Percentiles rank a stretch among this genome's conserved stretches.
These are phyloP conservation scores for Suillus lakei DNA, from an alignment of 768 basidiomycete species.

Conservation along the genomic window DNA sequence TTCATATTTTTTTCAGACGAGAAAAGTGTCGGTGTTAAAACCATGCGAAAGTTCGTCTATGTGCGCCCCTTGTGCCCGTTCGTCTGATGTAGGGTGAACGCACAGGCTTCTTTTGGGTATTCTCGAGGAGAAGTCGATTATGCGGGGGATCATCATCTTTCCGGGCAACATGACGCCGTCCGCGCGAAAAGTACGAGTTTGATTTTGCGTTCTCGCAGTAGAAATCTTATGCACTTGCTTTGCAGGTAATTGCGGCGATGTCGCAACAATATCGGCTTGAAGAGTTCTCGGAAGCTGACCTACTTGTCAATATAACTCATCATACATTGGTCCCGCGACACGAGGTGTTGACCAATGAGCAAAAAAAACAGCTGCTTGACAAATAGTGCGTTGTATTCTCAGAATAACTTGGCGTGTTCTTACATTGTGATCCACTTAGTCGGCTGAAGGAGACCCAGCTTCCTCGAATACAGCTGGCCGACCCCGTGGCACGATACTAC, in stretches of 20 bases:
- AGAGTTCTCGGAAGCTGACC: constrained; percentile 96
- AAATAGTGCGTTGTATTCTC: constrained; percentile 79
- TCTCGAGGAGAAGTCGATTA: constrained; percentile 89
- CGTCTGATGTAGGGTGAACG: constrained; percentile 6
- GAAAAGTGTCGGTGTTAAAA: constrained; percentile 93
- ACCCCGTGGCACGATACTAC: constrained; percentile 99
- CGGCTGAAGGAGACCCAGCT: constrained; percentile 98
- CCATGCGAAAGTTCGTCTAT: constrained; percentile 88
- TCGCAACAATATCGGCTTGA: constrained; percentile 85
- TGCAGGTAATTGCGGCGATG: constrained; percentile 91
- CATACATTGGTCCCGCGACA: constrained; percentile 95
- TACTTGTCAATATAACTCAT: constrained; percentile 96
- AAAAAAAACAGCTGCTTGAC: constrained; percentile 85
- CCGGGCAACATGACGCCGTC: constrained; percentile 96
- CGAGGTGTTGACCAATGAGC: constrained; percentile 81
- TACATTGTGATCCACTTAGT: constrained; percentile 46
- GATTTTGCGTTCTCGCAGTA: not conserved
- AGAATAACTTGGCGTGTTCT: constrained; percentile 12
- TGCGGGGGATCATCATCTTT: constrained; percentile 93
- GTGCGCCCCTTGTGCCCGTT: not conserved
- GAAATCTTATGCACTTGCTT: constrained; percentile 4
- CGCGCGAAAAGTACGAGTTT: constrained; percentile 78
- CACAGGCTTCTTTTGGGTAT: constrained; percentile 83
- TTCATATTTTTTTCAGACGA: constrained; percentile 98
- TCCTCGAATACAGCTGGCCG: constrained; percentile 93